Conservation (phyloP, 345 rosid species). For the Nephelium lappaceum region DNA sequence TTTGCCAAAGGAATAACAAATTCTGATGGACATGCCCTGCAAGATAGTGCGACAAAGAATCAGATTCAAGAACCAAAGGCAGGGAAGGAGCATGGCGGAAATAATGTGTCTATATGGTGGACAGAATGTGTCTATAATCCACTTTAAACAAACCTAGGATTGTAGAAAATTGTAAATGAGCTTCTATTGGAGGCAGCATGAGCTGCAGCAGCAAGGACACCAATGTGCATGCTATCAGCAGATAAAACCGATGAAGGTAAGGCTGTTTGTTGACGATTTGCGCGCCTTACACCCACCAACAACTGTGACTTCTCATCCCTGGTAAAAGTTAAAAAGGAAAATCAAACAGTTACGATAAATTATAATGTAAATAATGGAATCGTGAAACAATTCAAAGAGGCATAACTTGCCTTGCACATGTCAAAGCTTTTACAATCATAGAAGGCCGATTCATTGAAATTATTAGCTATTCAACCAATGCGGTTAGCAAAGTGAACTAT, state of each 20-base stretch:
- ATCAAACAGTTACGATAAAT: background rate
- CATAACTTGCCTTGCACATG: background rate
- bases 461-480: background rate
- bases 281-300: slow-evolving; percentile 89
- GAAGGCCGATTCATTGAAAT: background rate
- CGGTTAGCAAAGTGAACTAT: background rate
- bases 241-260: slow-evolving; percentile 93
- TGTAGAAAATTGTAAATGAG: slow-evolving; percentile 89
- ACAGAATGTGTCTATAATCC: background rate
- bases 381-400: background rate
- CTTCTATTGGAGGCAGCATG: slow-evolving; percentile 89
- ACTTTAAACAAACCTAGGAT: slow-evolving; percentile 70
- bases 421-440: background rate
- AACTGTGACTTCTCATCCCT: slow-evolving; percentile 97
- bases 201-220: slow-evolving; percentile 99
- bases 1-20: slow-evolving; percentile 86
- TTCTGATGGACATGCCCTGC: slow-evolving; percentile 95
- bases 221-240: slow-evolving; percentile 99
- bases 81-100: background rate
- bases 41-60: background rate
- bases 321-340: background rate
- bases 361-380: background rate
- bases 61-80: background rate
- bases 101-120: background rate
- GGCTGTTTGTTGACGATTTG: slow-evolving; percentile 88